Percentiles rank a stretch among this genome's conserved stretches.
These are phyloP conservation scores for Parafenestella ontariensis DNA, from an alignment of 2,329 filamentous ascomycete genomes.

Conservation along the genomic window DNA sequence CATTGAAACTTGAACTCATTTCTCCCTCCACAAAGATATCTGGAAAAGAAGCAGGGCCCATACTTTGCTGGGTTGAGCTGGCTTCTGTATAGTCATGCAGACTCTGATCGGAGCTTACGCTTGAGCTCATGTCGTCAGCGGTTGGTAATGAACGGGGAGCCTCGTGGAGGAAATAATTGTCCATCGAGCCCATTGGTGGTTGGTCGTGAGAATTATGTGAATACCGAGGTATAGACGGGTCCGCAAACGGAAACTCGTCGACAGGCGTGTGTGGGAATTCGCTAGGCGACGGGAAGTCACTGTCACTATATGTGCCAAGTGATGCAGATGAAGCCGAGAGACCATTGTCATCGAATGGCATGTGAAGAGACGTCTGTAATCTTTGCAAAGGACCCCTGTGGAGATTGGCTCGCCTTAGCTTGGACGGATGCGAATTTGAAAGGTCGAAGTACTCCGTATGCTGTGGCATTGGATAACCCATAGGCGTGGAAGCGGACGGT, in stretches of 20 bases:
- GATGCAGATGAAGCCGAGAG: slow-evolving; percentile 56
- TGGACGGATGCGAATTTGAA: slow-evolving; percentile 43
- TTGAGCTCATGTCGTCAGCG: slow-evolving; percentile 54
- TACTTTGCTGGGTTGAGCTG: slow-evolving; percentile 41
- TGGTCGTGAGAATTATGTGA: slow-evolving; percentile 43
- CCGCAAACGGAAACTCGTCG: slow-evolving; percentile 51
- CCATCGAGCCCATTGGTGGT: slow-evolving; percentile 47
- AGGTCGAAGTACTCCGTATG: slow-evolving; percentile 50
- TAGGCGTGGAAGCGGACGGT: slow-evolving; percentile 43
- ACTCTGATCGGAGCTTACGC: slow-evolving; percentile 56
- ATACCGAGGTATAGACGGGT: slow-evolving; percentile 49
- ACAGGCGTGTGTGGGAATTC: slow-evolving; percentile 57
- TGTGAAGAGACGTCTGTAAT: slow-evolving; percentile 51
- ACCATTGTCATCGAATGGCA: slow-evolving; percentile 51
- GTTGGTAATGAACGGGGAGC: slow-evolving; percentile 46
- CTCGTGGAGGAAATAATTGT: slow-evolving; percentile 45
- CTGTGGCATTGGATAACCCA: slow-evolving; percentile 49
- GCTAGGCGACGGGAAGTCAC: slow-evolving; percentile 56
- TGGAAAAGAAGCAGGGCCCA: slow-evolving; percentile 46
- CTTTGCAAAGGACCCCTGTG: slow-evolving; percentile 51
- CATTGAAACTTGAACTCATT: slow-evolving; percentile 48
- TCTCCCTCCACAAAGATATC: slow-evolving; percentile 50
- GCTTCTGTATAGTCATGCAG: slow-evolving; percentile 53
- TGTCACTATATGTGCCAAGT: slow-evolving; percentile 56
- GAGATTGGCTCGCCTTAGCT: slow-evolving; percentile 48